Conservation (phyloP, 2,329 filamentous ascomycete genomes). For the Venturia effusa region DNA sequence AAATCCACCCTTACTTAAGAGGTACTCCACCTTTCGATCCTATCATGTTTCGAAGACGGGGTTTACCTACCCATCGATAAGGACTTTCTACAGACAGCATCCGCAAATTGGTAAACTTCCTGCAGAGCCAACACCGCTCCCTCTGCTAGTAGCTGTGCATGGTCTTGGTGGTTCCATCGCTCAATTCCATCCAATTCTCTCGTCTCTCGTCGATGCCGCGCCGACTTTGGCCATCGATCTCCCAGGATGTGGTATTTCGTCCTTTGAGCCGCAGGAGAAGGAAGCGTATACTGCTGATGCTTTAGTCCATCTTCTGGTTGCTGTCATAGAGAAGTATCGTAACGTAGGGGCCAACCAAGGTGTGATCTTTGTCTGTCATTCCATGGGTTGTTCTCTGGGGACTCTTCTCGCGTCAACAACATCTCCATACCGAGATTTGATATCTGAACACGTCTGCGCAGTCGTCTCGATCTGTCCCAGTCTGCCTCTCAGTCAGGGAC, state of each 20-base stretch:
- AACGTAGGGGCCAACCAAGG: slow-evolving; percentile 42
- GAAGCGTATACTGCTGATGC: slow-evolving; percentile 70
- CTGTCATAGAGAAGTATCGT: slow-evolving; percentile 62
- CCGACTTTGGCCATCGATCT: slow-evolving; percentile 83
- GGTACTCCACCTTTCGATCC: slow-evolving; percentile 58
- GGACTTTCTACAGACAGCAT: slow-evolving; percentile 76
- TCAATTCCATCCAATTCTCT: slow-evolving; percentile 74
- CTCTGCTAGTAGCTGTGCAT: slow-evolving; percentile 82
- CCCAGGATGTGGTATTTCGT: slow-evolving; percentile 77
- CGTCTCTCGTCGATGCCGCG: slow-evolving; percentile 70
- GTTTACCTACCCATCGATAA: slow-evolving; percentile 61
- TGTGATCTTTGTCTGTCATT: slow-evolving; percentile 76
- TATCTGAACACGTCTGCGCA: slow-evolving; percentile 59
- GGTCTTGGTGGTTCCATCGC: slow-evolving; percentile 86
- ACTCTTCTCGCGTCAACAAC: slow-evolving; percentile 56
- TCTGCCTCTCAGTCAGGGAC: slow-evolving; percentile 49
- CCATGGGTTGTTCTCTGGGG: slow-evolving; percentile 74
- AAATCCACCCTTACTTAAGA: slow-evolving; percentile 71
- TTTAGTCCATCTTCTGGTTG: slow-evolving; percentile 62
- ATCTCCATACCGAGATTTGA: slow-evolving; percentile 39
- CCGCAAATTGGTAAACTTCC: slow-evolving; percentile 74
- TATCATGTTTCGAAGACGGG: slow-evolving; percentile 58
- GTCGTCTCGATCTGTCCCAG: slow-evolving; percentile 74
- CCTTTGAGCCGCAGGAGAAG: slow-evolving; percentile 60
- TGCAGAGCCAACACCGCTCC: slow-evolving; percentile 54